Percentiles rank a stretch among this genome's conserved stretches.
Evolutionary conservation across 192 early-diverging fungal genomes (phyloP).

Genomic region (Glomus cerebriforme): DNA sequence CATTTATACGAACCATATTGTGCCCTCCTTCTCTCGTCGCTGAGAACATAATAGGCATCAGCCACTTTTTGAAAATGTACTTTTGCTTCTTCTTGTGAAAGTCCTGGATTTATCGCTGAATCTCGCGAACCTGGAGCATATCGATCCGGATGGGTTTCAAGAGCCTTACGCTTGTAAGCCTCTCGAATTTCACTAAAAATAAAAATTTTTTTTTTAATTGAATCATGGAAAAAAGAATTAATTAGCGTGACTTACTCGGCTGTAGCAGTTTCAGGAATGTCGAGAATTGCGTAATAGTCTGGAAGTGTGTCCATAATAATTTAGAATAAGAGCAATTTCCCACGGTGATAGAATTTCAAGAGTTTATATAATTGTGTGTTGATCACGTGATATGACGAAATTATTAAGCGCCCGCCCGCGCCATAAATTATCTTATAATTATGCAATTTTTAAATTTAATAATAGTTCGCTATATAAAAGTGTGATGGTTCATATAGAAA

Average conservation of each 20-base stretch:
- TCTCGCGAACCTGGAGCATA: conserved; percentile 48
- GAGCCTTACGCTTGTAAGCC: conserved; percentile 79
- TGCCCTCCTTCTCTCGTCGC: conserved; percentile 46
- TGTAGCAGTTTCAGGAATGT: conserved; percentile 60
- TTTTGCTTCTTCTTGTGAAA: conserved; percentile 43
- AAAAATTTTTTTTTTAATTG: background rate
- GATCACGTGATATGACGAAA: too few species aligned
- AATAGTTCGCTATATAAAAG: too few species aligned
- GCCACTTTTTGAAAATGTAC: conserved; percentile 71
- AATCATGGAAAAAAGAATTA: background rate
- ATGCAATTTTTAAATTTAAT: too few species aligned
- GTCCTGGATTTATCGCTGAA: conserved; percentile 39
- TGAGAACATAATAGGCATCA: conserved; percentile 79
- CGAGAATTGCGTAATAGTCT: conserved; percentile 71
- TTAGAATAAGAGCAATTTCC: too few species aligned
- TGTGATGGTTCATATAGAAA: too few species aligned
- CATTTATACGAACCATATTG: conserved; percentile 52
- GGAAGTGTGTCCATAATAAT: conserved; percentile 41
- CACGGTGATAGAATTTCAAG: too few species aligned
- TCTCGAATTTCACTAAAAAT: conserved; percentile 59
- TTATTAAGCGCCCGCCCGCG: too few species aligned
- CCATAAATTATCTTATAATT: too few species aligned
- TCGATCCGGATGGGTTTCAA: conserved; percentile 72
- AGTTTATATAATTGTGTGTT: too few species aligned
- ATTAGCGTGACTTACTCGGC: conserved; percentile 36